Evolutionary conservation across 106 monocot species (phyloP).

Genomic region (Xerophyta viscosa): DNA sequence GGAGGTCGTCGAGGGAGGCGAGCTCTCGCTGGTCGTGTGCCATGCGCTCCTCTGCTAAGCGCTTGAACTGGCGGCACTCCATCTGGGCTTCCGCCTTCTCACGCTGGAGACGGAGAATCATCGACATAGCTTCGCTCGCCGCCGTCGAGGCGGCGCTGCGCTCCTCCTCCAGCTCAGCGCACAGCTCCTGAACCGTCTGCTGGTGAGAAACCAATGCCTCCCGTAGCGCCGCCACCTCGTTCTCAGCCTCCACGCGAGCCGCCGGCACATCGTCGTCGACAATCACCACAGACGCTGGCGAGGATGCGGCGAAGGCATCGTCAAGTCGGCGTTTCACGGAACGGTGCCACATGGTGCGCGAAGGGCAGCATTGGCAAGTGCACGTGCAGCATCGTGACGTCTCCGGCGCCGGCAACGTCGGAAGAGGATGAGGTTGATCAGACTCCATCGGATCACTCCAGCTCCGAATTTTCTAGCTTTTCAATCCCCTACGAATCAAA

Average conservation of each 20-base stretch:
- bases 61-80: conserved; percentile 52
- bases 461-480: background rate
- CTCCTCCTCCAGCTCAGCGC: conserved; percentile 45
- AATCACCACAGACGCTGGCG: background rate
- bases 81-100: conserved; percentile 55
- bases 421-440: too few relatives aligned
- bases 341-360: background rate
- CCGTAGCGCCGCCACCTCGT: conserved; percentile 33
- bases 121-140: conserved; percentile 53
- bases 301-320: background rate
- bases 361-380: conserved; percentile 8
- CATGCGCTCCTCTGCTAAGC: conserved; percentile 40
- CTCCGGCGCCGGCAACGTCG: background rate
- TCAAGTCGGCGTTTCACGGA: conserved; percentile 33
- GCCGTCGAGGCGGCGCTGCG: conserved; percentile 35
- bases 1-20: conserved; percentile 29
- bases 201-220: conserved; percentile 32
- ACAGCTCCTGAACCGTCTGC: conserved; percentile 31
- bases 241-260: conserved; percentile 20
- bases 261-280: background rate
- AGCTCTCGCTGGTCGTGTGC: conserved; percentile 45
- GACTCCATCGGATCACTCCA: conserved; percentile 11
- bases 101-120: conserved; percentile 53
- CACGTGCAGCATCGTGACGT: background rate
- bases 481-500: too few relatives aligned